phyloP scores from a whole-genome alignment of 23 red algal genomes.

The Gracilariopsis chorda region DNA sequence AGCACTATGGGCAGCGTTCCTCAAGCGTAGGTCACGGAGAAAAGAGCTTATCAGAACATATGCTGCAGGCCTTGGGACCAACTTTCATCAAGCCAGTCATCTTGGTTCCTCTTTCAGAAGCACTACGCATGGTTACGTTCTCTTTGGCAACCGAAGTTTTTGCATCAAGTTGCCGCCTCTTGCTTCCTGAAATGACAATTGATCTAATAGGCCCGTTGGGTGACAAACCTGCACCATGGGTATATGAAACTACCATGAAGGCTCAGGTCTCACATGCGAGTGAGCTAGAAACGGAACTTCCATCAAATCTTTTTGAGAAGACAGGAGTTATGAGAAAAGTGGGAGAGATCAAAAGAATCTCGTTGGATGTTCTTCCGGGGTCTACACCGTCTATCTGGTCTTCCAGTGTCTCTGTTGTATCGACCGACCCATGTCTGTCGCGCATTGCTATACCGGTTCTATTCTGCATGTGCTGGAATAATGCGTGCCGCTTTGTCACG shows the following conservation, averaged over 20 bases:
- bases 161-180: neutral
- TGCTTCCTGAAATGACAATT: neutral
- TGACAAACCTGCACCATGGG: slow-evolving; percentile 7
- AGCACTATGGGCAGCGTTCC: neutral
- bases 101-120: neutral
- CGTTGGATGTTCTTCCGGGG: neutral
- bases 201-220: neutral
- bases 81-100: neutral
- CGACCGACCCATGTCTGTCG: too few species aligned
- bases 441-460: too few species aligned
- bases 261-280: slow-evolving; percentile 10
- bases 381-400: neutral
- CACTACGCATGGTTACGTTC: neutral
- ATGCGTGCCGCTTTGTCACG: too few species aligned
- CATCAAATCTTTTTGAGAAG: neutral
- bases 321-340: neutral
- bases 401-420: too few species aligned
- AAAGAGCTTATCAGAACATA: neutral
- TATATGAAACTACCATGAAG: slow-evolving; percentile 9
- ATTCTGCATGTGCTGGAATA: too few species aligned
- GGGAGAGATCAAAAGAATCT: neutral
- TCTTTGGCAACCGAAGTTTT: neutral
- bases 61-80: neutral
- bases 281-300: neutral
- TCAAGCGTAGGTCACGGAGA: neutral